Evolutionary conservation across 768 basidiomycete genomes (phyloP).

Genomic region (Pulveroboletus frians): DNA sequence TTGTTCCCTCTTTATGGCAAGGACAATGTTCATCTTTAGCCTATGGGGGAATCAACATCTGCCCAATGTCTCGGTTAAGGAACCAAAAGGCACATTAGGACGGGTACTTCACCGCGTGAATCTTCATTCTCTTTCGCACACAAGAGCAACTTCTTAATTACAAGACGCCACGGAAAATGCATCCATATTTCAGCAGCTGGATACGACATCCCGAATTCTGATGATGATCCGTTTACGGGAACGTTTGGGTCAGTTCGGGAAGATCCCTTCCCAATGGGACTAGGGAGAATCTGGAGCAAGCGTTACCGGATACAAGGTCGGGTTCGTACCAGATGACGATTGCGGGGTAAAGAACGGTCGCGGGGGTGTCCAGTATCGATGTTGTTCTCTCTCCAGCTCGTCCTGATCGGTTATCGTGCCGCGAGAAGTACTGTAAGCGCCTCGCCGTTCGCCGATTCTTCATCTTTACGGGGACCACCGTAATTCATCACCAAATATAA

Average conservation of each 20-base stretch:
- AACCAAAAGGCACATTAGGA: conserved; percentile 7
- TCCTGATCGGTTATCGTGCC: neutral
- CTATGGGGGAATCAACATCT: conserved; percentile 13
- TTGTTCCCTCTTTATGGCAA: conserved; percentile 32
- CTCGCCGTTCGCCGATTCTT: neutral
- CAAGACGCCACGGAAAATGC: conserved; percentile 6
- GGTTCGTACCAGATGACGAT: neutral
- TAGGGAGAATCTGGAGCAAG: neutral
- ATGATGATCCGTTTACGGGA: conserved; percentile 22
- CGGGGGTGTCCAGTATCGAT: neutral
- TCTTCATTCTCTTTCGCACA: conserved; percentile 15
- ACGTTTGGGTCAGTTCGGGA: conserved; percentile 13
- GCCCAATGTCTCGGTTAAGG: conserved; percentile 19
- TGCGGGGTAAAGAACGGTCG: conserved; percentile 11
- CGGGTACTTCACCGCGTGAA: conserved; percentile 20
- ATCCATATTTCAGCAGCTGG: conserved; percentile 1
- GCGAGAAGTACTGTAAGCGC: neutral
- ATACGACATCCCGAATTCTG: conserved; percentile 9
- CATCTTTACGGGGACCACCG: neutral
- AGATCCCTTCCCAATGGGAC: conserved; percentile 19
- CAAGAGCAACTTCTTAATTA: neutral
- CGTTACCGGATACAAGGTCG: neutral
- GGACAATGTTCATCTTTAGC: conserved; percentile 22
- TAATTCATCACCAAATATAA: conserved; percentile 13
- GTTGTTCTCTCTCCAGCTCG: neutral